phyloP scores from a whole-genome alignment of 2,329 filamentous ascomycete species.

The Tolypocladium guangdongense region DNA sequence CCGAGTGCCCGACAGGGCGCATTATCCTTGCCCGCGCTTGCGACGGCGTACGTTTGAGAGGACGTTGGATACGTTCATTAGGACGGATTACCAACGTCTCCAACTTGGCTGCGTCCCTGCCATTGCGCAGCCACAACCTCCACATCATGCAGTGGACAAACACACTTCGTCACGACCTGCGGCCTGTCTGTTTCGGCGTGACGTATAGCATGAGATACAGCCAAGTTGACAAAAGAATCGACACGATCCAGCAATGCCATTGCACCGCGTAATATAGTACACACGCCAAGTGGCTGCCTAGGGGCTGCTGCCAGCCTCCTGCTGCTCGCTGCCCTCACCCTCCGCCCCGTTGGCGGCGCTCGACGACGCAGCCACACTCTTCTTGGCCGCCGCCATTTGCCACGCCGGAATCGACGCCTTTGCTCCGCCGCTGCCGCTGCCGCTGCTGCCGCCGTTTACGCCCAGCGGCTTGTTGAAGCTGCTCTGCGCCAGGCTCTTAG shows the following conservation, averaged over 20 bases:
- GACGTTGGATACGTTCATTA: too few species aligned
- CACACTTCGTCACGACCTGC: too few species aligned
- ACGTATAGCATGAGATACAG: not conserved
- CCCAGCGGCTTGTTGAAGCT: conserved; percentile 20
- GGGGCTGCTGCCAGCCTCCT: conserved; percentile 2
- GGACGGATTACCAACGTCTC: too few species aligned
- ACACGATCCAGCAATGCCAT: not conserved
- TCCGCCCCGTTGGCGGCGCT: conserved; percentile 16
- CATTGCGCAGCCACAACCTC: not conserved
- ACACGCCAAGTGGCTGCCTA: not conserved
- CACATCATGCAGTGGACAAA: too few species aligned
- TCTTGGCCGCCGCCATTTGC: conserved; percentile 63
- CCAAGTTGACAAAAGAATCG: not conserved
- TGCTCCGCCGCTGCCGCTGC: conserved; percentile 22
- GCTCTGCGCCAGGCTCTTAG: conserved; percentile 19
- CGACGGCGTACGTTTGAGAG: not conserved
- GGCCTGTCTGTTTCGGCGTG: too few species aligned
- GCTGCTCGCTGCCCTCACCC: conserved; percentile 5
- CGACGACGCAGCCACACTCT: conserved; percentile 20
- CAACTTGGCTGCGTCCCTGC: not conserved
- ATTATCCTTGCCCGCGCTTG: not conserved
- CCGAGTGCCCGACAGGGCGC: not conserved
- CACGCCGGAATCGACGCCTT: conserved; percentile 68
- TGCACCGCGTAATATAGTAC: not conserved
- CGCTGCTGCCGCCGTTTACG: conserved; percentile 16